Conservation (phyloP, 371 early-diverging fungal genomes). For the Mortierella sp. region DNA sequence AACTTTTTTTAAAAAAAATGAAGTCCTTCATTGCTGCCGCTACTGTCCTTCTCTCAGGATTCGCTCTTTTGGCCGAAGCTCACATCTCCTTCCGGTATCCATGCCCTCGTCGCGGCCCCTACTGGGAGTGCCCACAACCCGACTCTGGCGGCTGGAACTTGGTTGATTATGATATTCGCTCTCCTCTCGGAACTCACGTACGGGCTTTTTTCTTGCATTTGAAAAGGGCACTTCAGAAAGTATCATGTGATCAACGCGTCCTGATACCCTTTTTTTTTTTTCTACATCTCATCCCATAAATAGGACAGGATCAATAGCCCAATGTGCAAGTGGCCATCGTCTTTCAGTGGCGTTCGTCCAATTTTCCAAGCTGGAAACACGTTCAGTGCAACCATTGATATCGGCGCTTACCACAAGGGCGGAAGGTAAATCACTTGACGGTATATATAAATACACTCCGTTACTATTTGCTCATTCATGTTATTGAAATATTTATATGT, state of each 20-base stretch:
- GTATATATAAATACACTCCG: neutral
- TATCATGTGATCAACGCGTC: neutral
- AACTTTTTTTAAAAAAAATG: constrained; percentile 20
- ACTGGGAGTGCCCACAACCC: constrained; percentile 48
- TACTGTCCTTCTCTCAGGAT: constrained; percentile 35
- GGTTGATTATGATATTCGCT: constrained; percentile 46
- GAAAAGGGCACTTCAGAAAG: neutral
- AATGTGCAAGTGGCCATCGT: constrained; percentile 41
- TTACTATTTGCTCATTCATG: neutral
- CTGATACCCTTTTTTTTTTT: neutral
- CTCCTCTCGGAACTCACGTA: constrained; percentile 49
- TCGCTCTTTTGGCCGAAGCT: constrained; percentile 42
- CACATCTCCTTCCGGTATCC: constrained; percentile 54
- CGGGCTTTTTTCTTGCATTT: constrained; percentile 2
- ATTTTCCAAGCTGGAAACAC: constrained; percentile 41
- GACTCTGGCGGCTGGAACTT: constrained; percentile 29
- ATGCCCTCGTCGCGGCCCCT: constrained; percentile 53
- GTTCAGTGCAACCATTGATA: constrained; percentile 29
- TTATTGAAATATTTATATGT: neutral
- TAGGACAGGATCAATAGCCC: constrained; percentile 35
- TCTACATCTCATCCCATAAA: neutral
- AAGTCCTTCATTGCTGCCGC: constrained; percentile 38
- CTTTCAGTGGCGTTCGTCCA: constrained; percentile 47
- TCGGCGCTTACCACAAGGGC: constrained; percentile 52
- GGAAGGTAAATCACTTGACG: constrained; percentile 37